Base-by-base conservation (phyloP, 2,329 filamentous ascomycete species). In the Dothideomycetes sp. region DNA sequence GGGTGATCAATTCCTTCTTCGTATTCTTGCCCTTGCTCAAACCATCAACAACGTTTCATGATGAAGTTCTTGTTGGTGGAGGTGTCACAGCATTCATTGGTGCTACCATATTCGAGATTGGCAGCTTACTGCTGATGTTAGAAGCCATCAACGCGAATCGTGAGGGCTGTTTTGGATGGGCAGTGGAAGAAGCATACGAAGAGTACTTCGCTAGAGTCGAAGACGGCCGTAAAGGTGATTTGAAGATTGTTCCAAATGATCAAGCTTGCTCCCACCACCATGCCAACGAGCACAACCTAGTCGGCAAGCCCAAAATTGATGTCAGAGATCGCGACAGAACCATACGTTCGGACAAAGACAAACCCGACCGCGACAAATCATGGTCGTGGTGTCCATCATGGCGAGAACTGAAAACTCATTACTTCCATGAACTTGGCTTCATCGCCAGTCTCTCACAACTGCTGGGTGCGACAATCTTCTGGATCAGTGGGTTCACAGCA, bases 71-170 rank as follows among this genome's bases (percentile, higher is more conserved):
- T 6, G 62, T 64, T 47, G 79, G 65, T 1, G 78, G 74, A 3
- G 80, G 78, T 1, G 66, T 80, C 16, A 76, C 73, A 0, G 77
- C 75, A 0, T 76, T 81, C 50, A 67, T 83, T n/a, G 80, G 80
- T 4, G 78, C 78, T 0, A 80, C 76, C 0, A 61, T 83, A 5
- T 83, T 84, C 53, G 76, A 80, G 49, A 40, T 79, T 4, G 79
- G 78, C 0, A 76, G 74, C 24, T 52, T 82, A 1, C 38, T 83
- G 2, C 63, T 83, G 18, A 65, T 83, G 57, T 61, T 81, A 2
- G 80, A 84, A 56, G 79, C 79, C 3, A 65, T 82, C n/a, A 84
- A 84, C 53, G 75, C 78, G 51, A 76, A 81, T 50, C 64, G 71
- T 10, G 62, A 70, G 0, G 75, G 72, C 10, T 84, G 79, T 54